Conservation (phyloP, 495 filamentous ascomycete species). For the Alectoria sarmentosa region DNA sequence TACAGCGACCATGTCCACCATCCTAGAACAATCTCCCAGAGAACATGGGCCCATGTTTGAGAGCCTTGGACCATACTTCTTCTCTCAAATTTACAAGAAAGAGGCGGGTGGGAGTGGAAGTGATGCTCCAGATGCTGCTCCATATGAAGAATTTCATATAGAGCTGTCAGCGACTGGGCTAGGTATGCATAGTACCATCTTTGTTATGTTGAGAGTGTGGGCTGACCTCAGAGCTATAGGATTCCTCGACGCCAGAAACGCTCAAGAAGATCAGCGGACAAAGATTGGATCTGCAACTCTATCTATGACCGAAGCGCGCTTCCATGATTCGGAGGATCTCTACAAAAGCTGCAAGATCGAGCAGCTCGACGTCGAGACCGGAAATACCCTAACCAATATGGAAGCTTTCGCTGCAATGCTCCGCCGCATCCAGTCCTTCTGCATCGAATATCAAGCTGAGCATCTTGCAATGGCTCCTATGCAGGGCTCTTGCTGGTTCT, state of each 20-base stretch:
- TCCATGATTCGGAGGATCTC: not conserved
- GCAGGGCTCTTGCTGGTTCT: not conserved
- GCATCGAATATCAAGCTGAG: not conserved
- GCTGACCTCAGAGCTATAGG: not conserved
- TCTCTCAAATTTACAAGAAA: not conserved
- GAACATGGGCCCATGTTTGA: not conserved
- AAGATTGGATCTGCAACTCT: not conserved
- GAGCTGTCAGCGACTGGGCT: not conserved
- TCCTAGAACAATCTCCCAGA: not conserved
- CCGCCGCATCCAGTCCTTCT: not conserved
- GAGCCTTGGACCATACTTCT: not conserved
- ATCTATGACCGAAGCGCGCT: not conserved
- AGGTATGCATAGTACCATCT: not conserved
- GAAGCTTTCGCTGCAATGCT: not conserved
- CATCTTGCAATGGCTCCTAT: not conserved
- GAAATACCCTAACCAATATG: not conserved
- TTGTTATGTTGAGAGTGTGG: not conserved
- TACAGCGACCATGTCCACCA: not conserved
- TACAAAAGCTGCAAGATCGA: slow-evolving; percentile 5
- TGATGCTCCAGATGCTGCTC: not conserved
- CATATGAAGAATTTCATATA: not conserved
- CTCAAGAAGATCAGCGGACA: not conserved
- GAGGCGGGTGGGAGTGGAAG: not conserved
- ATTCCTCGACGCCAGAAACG: not conserved
- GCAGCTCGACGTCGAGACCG: not conserved